Percentiles rank a stretch among this genome's conserved stretches.
Conservation (phyloP, 306 rosid genomes). For the Vigna reflexopilosa region DNA sequence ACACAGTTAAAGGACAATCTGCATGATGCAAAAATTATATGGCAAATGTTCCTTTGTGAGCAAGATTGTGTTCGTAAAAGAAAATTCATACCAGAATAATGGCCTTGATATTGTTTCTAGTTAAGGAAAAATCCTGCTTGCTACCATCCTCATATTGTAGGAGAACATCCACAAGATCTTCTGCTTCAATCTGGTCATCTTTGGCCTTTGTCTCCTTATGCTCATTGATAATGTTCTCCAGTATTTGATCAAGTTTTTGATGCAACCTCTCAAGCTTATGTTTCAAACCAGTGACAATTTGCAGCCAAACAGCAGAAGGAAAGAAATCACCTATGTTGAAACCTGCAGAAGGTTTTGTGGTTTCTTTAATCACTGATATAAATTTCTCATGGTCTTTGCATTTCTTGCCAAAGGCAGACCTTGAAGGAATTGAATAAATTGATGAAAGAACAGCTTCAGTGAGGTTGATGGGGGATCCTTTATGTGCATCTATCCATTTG, state of each 20-base stretch:
- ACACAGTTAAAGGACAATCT: too few relatives aligned
- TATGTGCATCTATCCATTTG: background rate
- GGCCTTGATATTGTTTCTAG: background rate
- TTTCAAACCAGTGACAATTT: background rate
- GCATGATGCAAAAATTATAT: too few relatives aligned
- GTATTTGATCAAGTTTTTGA: background rate
- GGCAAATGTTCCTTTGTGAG: background rate
- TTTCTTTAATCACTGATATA: background rate
- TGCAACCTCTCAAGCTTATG: background rate
- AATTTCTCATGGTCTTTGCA: background rate
- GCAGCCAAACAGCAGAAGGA: background rate
- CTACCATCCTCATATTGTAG: background rate
- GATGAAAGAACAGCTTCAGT: constrained; percentile 6
- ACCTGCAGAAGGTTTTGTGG: background rate
- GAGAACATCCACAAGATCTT: constrained; percentile 1
- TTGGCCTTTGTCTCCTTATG: background rate
- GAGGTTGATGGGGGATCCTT: constrained; percentile 37
- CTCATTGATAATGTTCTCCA: constrained; percentile 6
- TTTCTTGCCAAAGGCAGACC: background rate
- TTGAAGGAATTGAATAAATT: background rate
- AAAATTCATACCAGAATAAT: background rate
- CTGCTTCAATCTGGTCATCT: background rate
- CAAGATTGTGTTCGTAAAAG: background rate
- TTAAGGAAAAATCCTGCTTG: background rate
- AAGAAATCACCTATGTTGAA: background rate